Evolutionary conservation across 139 green algal species (phyloP).

Genomic region (Picochlorum sp.): DNA sequence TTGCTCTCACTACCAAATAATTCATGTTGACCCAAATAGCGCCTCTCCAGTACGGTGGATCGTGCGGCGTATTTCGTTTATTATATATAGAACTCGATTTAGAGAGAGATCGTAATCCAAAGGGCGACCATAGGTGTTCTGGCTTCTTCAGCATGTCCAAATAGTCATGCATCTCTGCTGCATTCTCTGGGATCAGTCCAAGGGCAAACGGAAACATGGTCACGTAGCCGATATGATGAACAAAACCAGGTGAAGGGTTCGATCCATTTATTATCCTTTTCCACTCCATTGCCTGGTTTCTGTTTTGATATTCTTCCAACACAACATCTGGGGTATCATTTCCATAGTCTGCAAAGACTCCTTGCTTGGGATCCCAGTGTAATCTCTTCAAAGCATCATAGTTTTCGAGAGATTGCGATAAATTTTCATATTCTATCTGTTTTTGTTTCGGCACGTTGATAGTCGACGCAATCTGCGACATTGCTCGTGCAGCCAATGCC

Average conservation of each 20-base stretch:
- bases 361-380: conserved; percentile 52
- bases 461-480: conserved; percentile 44
- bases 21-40: conserved; percentile 95
- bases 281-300: not conserved
- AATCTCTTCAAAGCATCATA: conserved; percentile 44
- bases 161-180: conserved; percentile 37
- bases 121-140: conserved; percentile 61
- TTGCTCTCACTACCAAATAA: conserved; percentile 67
- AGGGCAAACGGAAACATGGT: conserved; percentile 88
- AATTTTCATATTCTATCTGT: conserved; percentile 17
- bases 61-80: conserved; percentile 80
- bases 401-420: conserved; percentile 35
- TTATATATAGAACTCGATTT: conserved; percentile 55
- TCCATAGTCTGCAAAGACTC: conserved; percentile 77
- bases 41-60: conserved; percentile 87
- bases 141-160: conserved; percentile 50
- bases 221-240: conserved; percentile 84
- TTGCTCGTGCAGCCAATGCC: conserved; percentile 44
- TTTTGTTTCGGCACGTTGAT: conserved; percentile 7
- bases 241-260: conserved; percentile 37
- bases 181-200: conserved; percentile 59
- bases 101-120: conserved; percentile 63
- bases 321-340: conserved; percentile 75
- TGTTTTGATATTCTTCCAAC: conserved; percentile 1
- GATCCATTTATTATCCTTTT: not conserved